Evolutionary conservation across 1,139 yeast species (phyloP), one percentile per base, ranked within the genome.

Genomic region (Blastobotrys ciferrii): DNA sequence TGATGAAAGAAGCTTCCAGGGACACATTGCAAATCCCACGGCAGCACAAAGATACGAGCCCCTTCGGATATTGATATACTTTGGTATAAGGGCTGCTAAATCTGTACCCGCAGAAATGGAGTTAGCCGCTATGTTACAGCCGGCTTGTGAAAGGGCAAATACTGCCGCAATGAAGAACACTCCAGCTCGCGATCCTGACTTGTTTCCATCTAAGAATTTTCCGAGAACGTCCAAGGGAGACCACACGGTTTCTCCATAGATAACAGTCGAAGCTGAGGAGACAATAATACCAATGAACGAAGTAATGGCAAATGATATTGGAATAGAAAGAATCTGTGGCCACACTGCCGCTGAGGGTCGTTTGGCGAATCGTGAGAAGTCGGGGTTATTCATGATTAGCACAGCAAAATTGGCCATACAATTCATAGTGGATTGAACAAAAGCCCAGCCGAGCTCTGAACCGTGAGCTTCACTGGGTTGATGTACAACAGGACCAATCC

Each of bases 101-200:
- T 89, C 97, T 2, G 95, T 88, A 63, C 96, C 96, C 47, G 92
- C 92, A 2, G 95, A 82, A 47, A 89, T 73, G 3, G 95, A 84
- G 69, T 89, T 89, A 11, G 96, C 96, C 32, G 94, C 81, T 55
- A 89, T 85, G 64, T 89, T 89, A n/a, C 95, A 85, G 65, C 96
- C 96, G 55, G 87, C 71, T 68, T 88, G 96, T 14, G 96, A 95
- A 52, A 88, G 68, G 1, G 88, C 85, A 69, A 88, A 86, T 1
- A 87, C 88, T 41, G 81, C 71, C 3, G 89, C 77, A 57, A 87
- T 82, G 54, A 89, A 74, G 67, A 89, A 89, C 1, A 84, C 95
- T 56, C 96, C 97, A 18, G 91, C 95, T 61, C 95, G 76, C 46
- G 89, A 85, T 59, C 86, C 95, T 51, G 74, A 72, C 47, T 78